Conservation (phyloP, 1,284 basidiomycete species). For the Wolfiporia cocos region DNA sequence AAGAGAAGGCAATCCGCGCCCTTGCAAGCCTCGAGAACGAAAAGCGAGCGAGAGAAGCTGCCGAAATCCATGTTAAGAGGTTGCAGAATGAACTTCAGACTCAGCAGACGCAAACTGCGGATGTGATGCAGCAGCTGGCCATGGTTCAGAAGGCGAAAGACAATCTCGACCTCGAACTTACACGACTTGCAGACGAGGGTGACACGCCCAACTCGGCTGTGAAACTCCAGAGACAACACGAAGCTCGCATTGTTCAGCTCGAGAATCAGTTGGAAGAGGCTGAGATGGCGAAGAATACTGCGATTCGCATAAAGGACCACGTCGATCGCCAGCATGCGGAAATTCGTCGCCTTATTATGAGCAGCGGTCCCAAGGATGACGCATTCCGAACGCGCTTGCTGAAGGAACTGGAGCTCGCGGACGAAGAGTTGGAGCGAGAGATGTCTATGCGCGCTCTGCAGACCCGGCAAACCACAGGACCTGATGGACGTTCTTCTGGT, state of each 20-base stretch:
- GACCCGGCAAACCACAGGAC: conserved; percentile 17
- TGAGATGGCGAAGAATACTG: conserved; percentile 43
- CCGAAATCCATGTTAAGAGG: conserved; percentile 54
- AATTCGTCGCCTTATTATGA: conserved; percentile 58
- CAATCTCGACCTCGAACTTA: conserved; percentile 62
- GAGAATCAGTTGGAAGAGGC: conserved; percentile 59
- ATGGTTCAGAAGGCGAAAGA: conserved; percentile 58
- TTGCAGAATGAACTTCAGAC: conserved; percentile 55
- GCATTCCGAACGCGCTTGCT: conserved; percentile 62
- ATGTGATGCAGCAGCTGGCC: conserved; percentile 45
- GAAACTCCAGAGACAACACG: conserved; percentile 61
- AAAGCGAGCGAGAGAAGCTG: conserved; percentile 53
- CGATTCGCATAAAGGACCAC: conserved; percentile 52
- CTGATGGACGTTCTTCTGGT: conserved; percentile 29
- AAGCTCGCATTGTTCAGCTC: conserved; percentile 56
- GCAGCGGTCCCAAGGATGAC: conserved; percentile 50
- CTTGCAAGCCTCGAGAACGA: conserved; percentile 60
- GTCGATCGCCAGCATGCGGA: conserved; percentile 68
- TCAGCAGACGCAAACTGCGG: conserved; percentile 44
- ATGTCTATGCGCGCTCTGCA: conserved; percentile 30
- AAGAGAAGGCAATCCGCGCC: conserved; percentile 51
- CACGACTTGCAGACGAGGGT: conserved; percentile 57
- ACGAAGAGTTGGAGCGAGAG: conserved; percentile 58
- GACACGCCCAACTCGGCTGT: conserved; percentile 50
- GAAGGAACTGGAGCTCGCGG: conserved; percentile 60